phyloP scores from a whole-genome alignment of 2,329 filamentous ascomycete genomes.

The Calonectria crousiana region DNA sequence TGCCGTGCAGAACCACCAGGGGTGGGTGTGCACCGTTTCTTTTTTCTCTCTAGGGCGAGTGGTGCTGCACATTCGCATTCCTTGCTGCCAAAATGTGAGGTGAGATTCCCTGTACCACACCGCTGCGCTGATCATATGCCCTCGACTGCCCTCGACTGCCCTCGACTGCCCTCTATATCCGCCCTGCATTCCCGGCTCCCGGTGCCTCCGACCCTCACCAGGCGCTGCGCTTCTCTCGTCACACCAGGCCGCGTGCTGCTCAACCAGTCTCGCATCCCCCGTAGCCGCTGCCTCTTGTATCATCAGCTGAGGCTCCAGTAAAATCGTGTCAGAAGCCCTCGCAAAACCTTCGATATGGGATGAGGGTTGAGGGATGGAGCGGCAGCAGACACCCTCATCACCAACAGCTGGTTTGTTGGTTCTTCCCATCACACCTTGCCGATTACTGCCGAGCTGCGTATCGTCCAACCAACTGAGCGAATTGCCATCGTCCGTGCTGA shows the following conservation, averaged over 20 bases:
- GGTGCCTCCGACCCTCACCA: conserved; percentile 9
- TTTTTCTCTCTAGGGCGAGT: background rate
- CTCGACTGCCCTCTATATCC: background rate
- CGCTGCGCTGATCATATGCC: conserved; percentile 2
- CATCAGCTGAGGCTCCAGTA: conserved; percentile 31
- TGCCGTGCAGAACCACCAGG: conserved; percentile 32
- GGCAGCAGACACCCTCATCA: background rate
- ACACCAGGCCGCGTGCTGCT: conserved; percentile 3
- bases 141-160: background rate
- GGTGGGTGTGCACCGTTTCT: conserved; percentile 11
- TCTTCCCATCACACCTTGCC: background rate
- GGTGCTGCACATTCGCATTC: background rate
- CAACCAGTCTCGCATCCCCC: conserved; percentile 26
- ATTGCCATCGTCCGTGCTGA: background rate
- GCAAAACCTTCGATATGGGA: conserved; percentile 15
- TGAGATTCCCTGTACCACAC: conserved; percentile 22
- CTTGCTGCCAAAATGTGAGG: conserved; percentile 22
- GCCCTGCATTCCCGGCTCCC: conserved; percentile 12
- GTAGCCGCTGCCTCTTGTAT: conserved; percentile 33
- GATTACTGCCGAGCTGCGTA: background rate
- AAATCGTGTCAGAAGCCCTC: conserved; percentile 32
- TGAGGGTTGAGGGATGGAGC: conserved; percentile 14
- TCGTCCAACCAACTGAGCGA: background rate
- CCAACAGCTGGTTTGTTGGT: background rate
- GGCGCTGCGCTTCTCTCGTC: conserved; percentile 3